phyloP scores from a whole-genome alignment of 2,329 filamentous ascomycete species.

The Fusarium neocosmosporiellum region DNA sequence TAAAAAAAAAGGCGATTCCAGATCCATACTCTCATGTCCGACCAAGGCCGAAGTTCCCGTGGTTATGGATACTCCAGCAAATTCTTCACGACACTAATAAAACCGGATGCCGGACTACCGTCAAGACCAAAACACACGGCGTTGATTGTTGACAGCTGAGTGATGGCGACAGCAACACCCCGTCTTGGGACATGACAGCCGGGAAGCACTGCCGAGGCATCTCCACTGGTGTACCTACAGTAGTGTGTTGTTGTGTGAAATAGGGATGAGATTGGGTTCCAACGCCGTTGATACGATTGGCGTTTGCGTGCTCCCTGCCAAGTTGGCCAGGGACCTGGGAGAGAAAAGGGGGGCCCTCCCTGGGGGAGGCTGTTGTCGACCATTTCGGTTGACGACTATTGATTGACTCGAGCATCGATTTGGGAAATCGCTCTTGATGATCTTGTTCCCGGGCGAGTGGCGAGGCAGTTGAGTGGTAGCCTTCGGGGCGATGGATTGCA shows the following conservation, averaged over 20 bases:
- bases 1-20: not conserved
- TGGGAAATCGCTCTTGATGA: constrained; percentile 3
- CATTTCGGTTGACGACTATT: not conserved
- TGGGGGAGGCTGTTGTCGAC: not conserved
- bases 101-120: not conserved
- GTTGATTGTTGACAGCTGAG: not conserved
- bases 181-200: not conserved
- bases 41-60: not conserved
- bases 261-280: not conserved
- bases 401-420: not conserved
- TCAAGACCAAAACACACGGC: not conserved
- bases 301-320: not conserved
- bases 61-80: not conserved
- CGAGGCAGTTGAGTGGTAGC: not conserved
- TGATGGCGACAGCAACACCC: not conserved
- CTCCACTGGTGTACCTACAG: not conserved
- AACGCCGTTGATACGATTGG: not conserved
- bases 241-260: not conserved
- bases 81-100: not conserved
- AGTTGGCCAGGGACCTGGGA: not conserved
- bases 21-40: not conserved
- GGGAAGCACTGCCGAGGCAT: not conserved
- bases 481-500: constrained; percentile 4
- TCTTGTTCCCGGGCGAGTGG: not conserved
- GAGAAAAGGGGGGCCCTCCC: not conserved